A percentile compares a stretch with the other conserved stretches of the same genome.
Evolutionary conservation across 1,139 yeast species (phyloP).

Genomic region (Kluyveromyces sp.): DNA sequence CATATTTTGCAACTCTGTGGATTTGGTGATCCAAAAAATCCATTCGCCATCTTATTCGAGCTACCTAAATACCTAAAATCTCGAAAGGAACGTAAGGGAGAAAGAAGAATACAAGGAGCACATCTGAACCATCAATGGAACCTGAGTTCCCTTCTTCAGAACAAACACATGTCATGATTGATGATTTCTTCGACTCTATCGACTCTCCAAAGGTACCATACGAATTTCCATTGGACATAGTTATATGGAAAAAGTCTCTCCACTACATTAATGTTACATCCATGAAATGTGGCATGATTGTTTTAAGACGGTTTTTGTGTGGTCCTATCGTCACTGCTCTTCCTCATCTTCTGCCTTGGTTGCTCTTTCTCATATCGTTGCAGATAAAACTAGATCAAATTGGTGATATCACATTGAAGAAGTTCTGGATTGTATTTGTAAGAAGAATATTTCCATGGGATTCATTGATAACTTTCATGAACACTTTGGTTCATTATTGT

Average conservation of each 20-base stretch:
- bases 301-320: slow-evolving; percentile 52
- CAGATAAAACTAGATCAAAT: slow-evolving; percentile 46
- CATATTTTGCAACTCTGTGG: slow-evolving; percentile 69
- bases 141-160: slow-evolving; percentile 35
- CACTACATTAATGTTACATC: slow-evolving; percentile 56
- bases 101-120: slow-evolving; percentile 38
- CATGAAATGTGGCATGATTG: slow-evolving; percentile 56
- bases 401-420: slow-evolving; percentile 14
- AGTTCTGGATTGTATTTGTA: slow-evolving; percentile 43
- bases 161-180: slow-evolving; percentile 26
- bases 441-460: slow-evolving; percentile 61
- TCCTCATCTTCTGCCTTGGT: slow-evolving; percentile 65
- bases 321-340: slow-evolving; percentile 68
- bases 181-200: slow-evolving; percentile 26
- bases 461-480: slow-evolving; percentile 51
- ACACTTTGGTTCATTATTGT: slow-evolving; percentile 33
- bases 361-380: slow-evolving; percentile 56
- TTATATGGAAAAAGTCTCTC: slow-evolving; percentile 54
- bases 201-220: slow-evolving; percentile 22
- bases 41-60: slow-evolving; percentile 65
- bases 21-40: slow-evolving; percentile 65
- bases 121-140: slow-evolving; percentile 10
- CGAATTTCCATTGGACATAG: slow-evolving; percentile 22
- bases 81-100: slow-evolving; percentile 61
- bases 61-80: slow-evolving; percentile 65